Evolutionary conservation across 257 asterid species (phyloP), one percentile per base, ranked within the genome.

Genomic region (Solanum rostratum): DNA sequence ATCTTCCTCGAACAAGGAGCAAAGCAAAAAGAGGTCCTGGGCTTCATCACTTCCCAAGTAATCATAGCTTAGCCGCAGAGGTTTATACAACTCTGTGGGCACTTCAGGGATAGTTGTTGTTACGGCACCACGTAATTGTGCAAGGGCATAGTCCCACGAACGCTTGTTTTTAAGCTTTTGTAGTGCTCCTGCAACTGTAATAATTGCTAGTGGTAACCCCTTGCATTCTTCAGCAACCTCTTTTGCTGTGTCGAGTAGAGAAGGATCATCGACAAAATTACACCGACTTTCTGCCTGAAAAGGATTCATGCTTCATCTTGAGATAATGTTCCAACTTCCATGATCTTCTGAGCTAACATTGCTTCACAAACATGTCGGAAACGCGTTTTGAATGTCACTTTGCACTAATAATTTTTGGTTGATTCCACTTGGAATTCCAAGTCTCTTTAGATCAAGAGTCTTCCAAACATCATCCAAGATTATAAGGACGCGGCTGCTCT

Each of bases 391-490:
- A 86, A 83, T 3, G 57, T 18, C 52, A 74, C 39, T 65, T 86
- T 86, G 10, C 55, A 29, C 50, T 54, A 65, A 10, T 16, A 15
- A 3, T n/a, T 69, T 37, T 6, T 41, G 55, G 37, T 82, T 73
- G 4, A 39, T 49, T 20, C 1, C 37, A 27, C 29, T 0, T 29
- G 88, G 84, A 49, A 86, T 39, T 70, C 88, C 88, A 22, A 82
- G 13, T 8, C 4, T 37, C 11, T 13, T 12, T 9, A 86, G 49
- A 24, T 86, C 65, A 41, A 86, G 13, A 8, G 13, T 14, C 49
- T 74, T 10, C 86, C 81, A 83, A 10, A 83, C n/a, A 16, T 83
- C 86, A 49, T 86, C 88, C 33, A 86, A 43, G 79, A 82, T 65
- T 13, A 86, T 10, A 30, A 86, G 81, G 37, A 39, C 7, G 24